Evolutionary conservation across 2,329 filamentous ascomycete species (phyloP).

Genomic region (Pseudogymnoascus sp.): DNA sequence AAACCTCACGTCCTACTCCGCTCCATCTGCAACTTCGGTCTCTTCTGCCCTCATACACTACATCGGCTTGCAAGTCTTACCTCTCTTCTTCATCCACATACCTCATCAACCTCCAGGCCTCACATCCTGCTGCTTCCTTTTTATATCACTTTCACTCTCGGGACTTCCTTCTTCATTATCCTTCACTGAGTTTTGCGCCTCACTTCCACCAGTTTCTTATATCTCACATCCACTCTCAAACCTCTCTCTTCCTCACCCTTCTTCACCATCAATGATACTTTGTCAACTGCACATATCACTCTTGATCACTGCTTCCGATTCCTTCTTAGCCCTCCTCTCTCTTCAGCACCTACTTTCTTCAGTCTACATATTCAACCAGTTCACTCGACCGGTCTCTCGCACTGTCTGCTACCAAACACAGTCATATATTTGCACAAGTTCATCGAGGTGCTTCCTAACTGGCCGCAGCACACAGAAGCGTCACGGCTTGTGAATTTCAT

Average conservation of each 20-base stretch:
- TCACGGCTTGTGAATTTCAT: neutral
- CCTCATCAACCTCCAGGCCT: neutral
- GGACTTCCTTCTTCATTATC: neutral
- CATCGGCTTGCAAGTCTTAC: neutral
- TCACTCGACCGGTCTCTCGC: neutral
- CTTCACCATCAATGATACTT: neutral
- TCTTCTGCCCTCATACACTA: neutral
- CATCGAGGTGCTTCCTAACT: neutral
- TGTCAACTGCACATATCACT: neutral
- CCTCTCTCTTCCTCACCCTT: neutral
- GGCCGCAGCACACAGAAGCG: neutral
- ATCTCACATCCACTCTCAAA: neutral
- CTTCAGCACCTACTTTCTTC: neutral
- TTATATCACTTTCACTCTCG: neutral
- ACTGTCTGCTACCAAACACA: neutral
- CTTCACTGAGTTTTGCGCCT: neutral
- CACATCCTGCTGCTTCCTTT: neutral
- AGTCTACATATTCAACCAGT: neutral
- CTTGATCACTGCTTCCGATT: neutral
- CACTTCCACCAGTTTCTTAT: neutral
- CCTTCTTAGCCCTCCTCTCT: neutral
- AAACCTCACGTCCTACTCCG: neutral
- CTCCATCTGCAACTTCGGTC: neutral
- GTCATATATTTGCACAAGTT: neutral
- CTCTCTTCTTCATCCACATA: neutral